Evolutionary conservation across 1,284 basidiomycete genomes (phyloP), one percentile per base, ranked within the genome.

Genomic region (Waitea zeae): DNA sequence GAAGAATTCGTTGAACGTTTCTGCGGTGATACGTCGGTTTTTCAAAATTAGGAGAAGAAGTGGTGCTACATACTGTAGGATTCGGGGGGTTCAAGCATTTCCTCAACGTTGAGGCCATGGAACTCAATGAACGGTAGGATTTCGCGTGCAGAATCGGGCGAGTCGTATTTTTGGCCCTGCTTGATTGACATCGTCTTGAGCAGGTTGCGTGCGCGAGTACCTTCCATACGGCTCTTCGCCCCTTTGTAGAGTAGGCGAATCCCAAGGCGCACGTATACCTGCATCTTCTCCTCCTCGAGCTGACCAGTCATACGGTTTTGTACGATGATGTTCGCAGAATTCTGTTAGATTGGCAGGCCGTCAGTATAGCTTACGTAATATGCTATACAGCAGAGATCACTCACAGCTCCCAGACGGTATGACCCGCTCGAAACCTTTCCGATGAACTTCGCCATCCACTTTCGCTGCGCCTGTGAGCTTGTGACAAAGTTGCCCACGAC

Each of bases 231-330:
- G 39, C 79, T 72, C 40, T 77, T 78, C 18, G 84, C 84, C 17
- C 89, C 90, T 64, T 93, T 92, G 66, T 96, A 97, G 38, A 96
- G 54, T 37, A 97, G 52, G 12, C 93, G 65, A 47, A 97, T 97
- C 7, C 92, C 92, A 13, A 96, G 56, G 26, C 92, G 62, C 0
- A 98, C 89, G 49, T 96, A 96, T 3, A 90, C 84, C 50, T 90
- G 81, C 81, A 93, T 95, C 63, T 97, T 97, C 57, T 98, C 95
- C 56, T 98, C 95, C 47, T 93, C 80, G 39, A 97, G 52, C 52
- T 89, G 83, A 0, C 95, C 93, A 1, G 87, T 92, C 47, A 72
- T 52, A 11, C 90, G 65, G 51, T 95, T 88, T 57, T 95, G 89
- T 0, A 95, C 88, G 40, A 96, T 86, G 42, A 97, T 96, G 51